Conservation (phyloP, 257 asterid species). For the Capsicum baccatum region DNA sequence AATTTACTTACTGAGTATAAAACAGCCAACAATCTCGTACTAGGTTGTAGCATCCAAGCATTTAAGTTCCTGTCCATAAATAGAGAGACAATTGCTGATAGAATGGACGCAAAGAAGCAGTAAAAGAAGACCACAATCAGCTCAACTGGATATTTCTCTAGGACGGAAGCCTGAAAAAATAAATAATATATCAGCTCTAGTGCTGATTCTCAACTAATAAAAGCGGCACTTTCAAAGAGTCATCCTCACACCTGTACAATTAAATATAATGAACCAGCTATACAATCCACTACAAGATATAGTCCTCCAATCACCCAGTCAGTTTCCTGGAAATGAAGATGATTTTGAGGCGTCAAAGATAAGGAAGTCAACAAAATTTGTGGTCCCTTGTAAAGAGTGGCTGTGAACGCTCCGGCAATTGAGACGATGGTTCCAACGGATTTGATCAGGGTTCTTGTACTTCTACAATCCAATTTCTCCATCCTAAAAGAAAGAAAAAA, state of each 20-base stretch:
- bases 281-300: slow-evolving; percentile 74
- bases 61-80: slow-evolving; percentile 58
- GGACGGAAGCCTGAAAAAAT: slow-evolving; percentile 69
- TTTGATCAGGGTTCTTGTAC: slow-evolving; percentile 69
- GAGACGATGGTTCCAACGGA: slow-evolving; percentile 72
- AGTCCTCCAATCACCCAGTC: slow-evolving; percentile 72
- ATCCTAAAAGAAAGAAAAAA: slow-evolving; percentile 55
- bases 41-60: slow-evolving; percentile 78
- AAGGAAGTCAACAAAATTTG: slow-evolving; percentile 43
- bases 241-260: slow-evolving; percentile 67
- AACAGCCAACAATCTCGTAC: slow-evolving; percentile 66
- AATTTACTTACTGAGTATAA: slow-evolving; percentile 71
- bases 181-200: background rate
- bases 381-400: slow-evolving; percentile 84
- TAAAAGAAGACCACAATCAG: slow-evolving; percentile 85
- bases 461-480: slow-evolving; percentile 66
- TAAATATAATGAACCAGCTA: slow-evolving; percentile 59
- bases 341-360: slow-evolving; percentile 37
- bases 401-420: slow-evolving; percentile 80
- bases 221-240: background rate
- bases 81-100: slow-evolving; percentile 64
- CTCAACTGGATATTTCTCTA: slow-evolving; percentile 74
- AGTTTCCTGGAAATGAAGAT: slow-evolving; percentile 45
- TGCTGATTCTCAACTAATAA: slow-evolving; percentile 5
- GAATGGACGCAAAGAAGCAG: slow-evolving; percentile 84